phyloP scores from a whole-genome alignment of 345 rosid species.

The Reutealis trisperma region DNA sequence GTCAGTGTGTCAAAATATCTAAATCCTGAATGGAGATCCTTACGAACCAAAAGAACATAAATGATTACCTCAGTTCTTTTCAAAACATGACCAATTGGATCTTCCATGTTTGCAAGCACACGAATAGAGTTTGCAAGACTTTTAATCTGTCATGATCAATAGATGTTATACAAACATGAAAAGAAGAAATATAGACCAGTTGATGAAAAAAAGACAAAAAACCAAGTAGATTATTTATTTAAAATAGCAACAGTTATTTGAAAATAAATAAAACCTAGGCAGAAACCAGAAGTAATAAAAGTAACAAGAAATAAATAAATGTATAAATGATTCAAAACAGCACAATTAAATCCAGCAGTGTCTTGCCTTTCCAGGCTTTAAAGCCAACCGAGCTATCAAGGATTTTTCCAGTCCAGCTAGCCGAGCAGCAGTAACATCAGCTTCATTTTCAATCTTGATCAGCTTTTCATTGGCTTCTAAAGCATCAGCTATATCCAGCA shows the following conservation, averaged over 20 bases:
- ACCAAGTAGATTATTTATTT: neutral
- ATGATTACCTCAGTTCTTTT: slow-evolving; percentile 81
- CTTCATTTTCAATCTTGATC: slow-evolving; percentile 70
- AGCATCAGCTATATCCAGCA: slow-evolving; percentile 79
- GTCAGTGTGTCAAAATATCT: neutral
- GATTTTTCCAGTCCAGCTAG: slow-evolving; percentile 73
- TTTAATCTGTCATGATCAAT: slow-evolving; percentile 51
- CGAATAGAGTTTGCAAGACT: slow-evolving; percentile 81
- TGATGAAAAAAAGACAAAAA: neutral
- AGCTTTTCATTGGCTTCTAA: slow-evolving; percentile 72
- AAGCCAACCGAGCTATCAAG: slow-evolving; percentile 71
- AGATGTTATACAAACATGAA: slow-evolving; percentile 14
- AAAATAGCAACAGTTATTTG: neutral
- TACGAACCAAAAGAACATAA: neutral
- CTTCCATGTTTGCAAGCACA: slow-evolving; percentile 90
- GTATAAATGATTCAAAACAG: neutral
- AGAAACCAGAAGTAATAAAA: slow-evolving; percentile 13
- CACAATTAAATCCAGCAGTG: neutral
- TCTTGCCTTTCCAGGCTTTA: slow-evolving; percentile 90
- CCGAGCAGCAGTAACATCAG: slow-evolving; percentile 81
- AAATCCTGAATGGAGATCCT: neutral
- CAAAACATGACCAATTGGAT: slow-evolving; percentile 79
- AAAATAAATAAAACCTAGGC: neutral
- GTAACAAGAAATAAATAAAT: neutral
- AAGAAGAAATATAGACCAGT: neutral